These are phyloP conservation scores for Wickerhamiella kurtzmanii DNA, from an alignment of 805 yeast species.

Conservation along the genomic window DNA sequence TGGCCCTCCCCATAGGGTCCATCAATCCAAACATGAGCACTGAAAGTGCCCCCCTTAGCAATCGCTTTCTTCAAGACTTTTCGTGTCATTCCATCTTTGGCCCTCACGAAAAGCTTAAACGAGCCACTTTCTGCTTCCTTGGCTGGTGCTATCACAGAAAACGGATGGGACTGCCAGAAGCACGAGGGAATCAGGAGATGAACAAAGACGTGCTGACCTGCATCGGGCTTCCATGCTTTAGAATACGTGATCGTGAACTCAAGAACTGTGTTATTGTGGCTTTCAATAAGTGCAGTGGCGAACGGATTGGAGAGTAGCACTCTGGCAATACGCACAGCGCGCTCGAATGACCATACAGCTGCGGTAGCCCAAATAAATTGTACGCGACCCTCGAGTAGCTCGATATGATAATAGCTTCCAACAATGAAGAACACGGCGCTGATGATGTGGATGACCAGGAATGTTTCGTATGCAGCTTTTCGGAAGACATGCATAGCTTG, in stretches of 20 bases:
- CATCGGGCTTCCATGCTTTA: constrained; percentile 32
- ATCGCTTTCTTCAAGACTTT: constrained; percentile 16
- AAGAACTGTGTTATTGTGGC: constrained; percentile 15
- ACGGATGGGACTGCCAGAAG: constrained; percentile 67
- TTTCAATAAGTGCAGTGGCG: constrained; percentile 15
- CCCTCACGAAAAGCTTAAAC: neutral
- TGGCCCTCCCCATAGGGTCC: constrained; percentile 57
- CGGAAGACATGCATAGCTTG: constrained; percentile 42
- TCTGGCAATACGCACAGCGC: constrained; percentile 43
- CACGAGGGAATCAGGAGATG: constrained; percentile 30
- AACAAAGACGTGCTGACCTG: constrained; percentile 44
- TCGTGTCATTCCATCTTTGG: neutral
- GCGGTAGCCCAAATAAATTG: constrained; percentile 37
- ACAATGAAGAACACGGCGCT: constrained; percentile 35
- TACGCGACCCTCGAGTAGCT: constrained; percentile 2
- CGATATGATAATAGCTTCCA: constrained; percentile 43
- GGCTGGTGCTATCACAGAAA: constrained; percentile 37
- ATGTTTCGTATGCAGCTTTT: constrained; percentile 40
- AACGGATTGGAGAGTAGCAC: constrained; percentile 39
- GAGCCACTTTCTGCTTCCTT: constrained; percentile 18
- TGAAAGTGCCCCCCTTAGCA: constrained; percentile 21
- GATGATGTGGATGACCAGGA: constrained; percentile 41
- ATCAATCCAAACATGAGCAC: constrained; percentile 29
- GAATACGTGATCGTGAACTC: constrained; percentile 27
- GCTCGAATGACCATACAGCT: constrained; percentile 60